A percentile compares a stretch with the other conserved stretches of the same genome.
Conservation (phyloP, 805 yeast genomes). For the Pichia manshurica region DNA sequence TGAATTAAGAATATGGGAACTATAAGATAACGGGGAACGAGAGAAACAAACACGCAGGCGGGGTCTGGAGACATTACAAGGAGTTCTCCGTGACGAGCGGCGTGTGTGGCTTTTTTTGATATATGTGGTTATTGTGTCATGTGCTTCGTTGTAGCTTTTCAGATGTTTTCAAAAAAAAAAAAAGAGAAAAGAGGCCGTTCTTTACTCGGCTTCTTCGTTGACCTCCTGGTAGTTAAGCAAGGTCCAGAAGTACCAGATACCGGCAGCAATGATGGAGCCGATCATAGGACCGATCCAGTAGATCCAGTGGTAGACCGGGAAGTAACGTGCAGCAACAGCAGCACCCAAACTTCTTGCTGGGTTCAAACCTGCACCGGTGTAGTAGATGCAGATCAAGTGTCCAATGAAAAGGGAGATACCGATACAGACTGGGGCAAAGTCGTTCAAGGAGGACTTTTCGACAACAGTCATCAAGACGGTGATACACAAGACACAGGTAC, state of each 20-base stretch:
- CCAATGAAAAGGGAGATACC: conserved; percentile 79
- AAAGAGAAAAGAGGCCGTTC: no score
- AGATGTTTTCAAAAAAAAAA: no score
- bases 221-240: conserved; percentile 53
- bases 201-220: conserved; percentile 20
- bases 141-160: no score
- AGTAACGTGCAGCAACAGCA: conserved; percentile 48
- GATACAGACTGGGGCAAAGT: conserved; percentile 75
- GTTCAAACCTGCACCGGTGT: conserved; percentile 88
- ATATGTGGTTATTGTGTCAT: no score
- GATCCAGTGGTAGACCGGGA: conserved; percentile 86
- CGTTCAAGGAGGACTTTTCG: conserved; percentile 70
- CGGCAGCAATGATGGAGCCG: conserved; percentile 63
- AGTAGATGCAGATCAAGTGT: conserved; percentile 74
- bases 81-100: no score
- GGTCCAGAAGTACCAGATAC: conserved; percentile 62
- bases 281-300: conserved; percentile 86
- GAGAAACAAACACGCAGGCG: no score
- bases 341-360: conserved; percentile 91
- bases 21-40: no score
- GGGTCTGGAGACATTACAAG: no score
- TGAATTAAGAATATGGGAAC: no score
- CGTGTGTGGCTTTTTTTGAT: no score
- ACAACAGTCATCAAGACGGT: conserved; percentile 81
- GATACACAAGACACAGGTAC: conserved; percentile 64